Evolutionary conservation across 495 filamentous ascomycete species (phyloP), one percentile per base, ranked within the genome.

Genomic region (Extremus antarcticus): DNA sequence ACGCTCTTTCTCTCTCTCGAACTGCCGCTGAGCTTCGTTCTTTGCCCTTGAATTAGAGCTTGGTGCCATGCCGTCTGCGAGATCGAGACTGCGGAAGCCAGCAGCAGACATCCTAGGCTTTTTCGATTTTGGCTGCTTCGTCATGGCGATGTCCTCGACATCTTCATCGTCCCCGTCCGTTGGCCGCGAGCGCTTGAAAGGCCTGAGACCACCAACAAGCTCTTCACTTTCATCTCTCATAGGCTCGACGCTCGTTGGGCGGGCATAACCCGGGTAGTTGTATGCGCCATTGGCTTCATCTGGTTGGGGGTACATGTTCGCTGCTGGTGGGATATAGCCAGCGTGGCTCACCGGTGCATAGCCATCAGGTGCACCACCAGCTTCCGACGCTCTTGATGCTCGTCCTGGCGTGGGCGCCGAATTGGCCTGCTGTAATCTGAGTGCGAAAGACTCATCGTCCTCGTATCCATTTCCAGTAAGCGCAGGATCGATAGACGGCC

Each of bases 401-500:
- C 55, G 61, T 9, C 50, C 55, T 39, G 63, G 38, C 21, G 48
- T 41, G 19, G 63, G 54, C 2, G 48, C 29, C 0, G 46, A 51
- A 21, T 45, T 58, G n/a, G 50, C 59, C 40, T 58, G 49, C 52
- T 58, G 59, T 19, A 62, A 51, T 13, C 51, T 41, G 45, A 32
- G 49, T 2, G 56, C 46, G 17, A 55, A 49, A 4, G 56, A 46
- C 23, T 59, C 60, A 19, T 56, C 63, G 17, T 60, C 55, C 22
- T 61, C 51, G 49, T 38, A 29, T 4, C 55, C 54, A 48, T 46
- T 50, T 41, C 50, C 58, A 24, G 47, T 57, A 20, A 82, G 63
- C 0, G 71, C 68, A 29, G 78, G 78, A 59, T 82, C 78, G 41
- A 82, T 74, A 4, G n/a, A n/a, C n/a, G n/a, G n/a, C n/a, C n/a